Conservation (phyloP, 2,329 filamentous ascomycete genomes). For the Cladorrhinum sp. region DNA sequence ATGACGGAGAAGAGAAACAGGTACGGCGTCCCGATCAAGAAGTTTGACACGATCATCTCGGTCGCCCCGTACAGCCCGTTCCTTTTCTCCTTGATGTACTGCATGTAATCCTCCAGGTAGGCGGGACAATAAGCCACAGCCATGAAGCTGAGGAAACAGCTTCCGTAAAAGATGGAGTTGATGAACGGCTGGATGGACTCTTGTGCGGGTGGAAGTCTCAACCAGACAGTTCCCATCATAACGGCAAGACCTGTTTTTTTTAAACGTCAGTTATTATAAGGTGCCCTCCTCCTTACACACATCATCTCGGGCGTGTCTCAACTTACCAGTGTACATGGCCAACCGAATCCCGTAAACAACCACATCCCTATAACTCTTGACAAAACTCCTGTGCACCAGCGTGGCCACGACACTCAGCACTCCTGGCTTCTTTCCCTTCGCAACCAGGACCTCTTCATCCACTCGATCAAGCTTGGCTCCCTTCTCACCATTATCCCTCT, state of each 20-base stretch:
- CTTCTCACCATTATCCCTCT: slow-evolving; percentile 19
- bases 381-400: slow-evolving; percentile 72
- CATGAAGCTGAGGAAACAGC: slow-evolving; percentile 77
- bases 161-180: slow-evolving; percentile 68
- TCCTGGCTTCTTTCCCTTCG: slow-evolving; percentile 40
- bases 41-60: slow-evolving; percentile 73
- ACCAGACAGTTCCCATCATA: slow-evolving; percentile 86
- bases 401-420: slow-evolving; percentile 54
- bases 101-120: slow-evolving; percentile 73
- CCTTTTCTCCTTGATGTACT: slow-evolving; percentile 72
- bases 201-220: slow-evolving; percentile 66
- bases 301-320: not conserved
- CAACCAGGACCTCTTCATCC: slow-evolving; percentile 24
- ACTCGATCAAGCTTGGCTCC: too few relatives aligned
- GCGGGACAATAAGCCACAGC: slow-evolving; percentile 81
- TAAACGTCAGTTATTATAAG: not conserved
- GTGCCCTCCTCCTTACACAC: not conserved
- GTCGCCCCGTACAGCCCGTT: slow-evolving; percentile 78
- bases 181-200: slow-evolving; percentile 75
- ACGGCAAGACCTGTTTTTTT: slow-evolving; percentile 58
- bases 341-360: slow-evolving; percentile 80
- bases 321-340: slow-evolving; percentile 69
- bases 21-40: slow-evolving; percentile 77
- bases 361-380: slow-evolving; percentile 81
- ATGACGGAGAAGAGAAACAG: slow-evolving; percentile 69